These are phyloP conservation scores for Vigna mungo DNA, from an alignment of 306 rosid species.

Conservation along the genomic window DNA sequence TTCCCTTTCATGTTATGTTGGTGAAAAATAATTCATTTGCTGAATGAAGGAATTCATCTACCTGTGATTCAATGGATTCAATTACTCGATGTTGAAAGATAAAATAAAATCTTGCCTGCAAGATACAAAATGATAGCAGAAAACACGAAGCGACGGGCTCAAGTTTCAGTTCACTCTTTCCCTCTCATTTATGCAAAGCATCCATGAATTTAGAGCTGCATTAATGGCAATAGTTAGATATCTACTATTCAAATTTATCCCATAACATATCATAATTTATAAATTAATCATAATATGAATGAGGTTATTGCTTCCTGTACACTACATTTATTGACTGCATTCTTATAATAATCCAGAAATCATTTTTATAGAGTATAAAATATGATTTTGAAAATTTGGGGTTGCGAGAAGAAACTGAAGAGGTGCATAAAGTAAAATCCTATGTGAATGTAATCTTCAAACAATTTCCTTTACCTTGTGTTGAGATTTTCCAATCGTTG, in stretches of 20 bases:
- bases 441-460: not conserved
- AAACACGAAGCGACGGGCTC: not conserved
- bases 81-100: not conserved
- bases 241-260: not conserved
- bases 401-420: no score
- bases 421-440: no score
- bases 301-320: no score
- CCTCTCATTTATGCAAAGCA: not conserved
- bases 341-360: no score
- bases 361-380: no score
- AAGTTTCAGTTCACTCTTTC: slow-evolving; percentile 12
- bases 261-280: no score
- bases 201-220: slow-evolving; percentile 48
- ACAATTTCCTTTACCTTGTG: slow-evolving; percentile 34
- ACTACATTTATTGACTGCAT: no score
- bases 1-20: not conserved
- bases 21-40: not conserved
- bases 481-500: slow-evolving; percentile 46
- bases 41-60: not conserved
- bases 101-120: not conserved
- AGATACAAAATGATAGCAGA: not conserved
- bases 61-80: not conserved
- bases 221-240: not conserved
- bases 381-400: no score
- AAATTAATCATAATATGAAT: no score